Evolutionary conservation across 2,329 filamentous ascomycete species (phyloP), one percentile per base, ranked within the genome.

Genomic region (Dactylellina haptotyla): DNA sequence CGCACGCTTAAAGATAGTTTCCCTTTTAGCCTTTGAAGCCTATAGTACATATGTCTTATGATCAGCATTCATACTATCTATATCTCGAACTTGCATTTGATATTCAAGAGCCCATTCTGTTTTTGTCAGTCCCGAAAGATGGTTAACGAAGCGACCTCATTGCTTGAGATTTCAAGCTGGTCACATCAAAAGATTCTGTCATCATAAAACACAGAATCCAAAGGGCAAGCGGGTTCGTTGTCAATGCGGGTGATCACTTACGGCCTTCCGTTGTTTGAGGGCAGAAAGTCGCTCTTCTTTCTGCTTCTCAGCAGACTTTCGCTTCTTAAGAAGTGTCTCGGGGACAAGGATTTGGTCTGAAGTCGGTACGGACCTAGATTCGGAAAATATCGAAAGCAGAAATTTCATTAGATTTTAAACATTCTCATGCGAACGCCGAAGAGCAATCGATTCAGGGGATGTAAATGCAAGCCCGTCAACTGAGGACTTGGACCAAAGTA

Each of bases 261-360:
- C 95, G 87, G 92, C 87, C 87, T 95, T 95, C 84, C 89, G 91
- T 87, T 96, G 91, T 84, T 93, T 87, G 78, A 88, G 83, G 81
- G 91, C 91, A 78, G 90, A 87, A 79, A 87, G 84, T 83, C 89
- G 90, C 85, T 94, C 91, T 84, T 95, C 93, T 84, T 93, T 91
- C 83, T 93, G 93, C 89, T 97, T 97, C 89, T 99, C 95, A 87
- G 97, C 94, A 84, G 89, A 92, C 93, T 99, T 99, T 87, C 95
- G 92, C 92, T 99, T 99, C 91, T 99, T 99, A 84, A 99, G 89
- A 82, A 99, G 92, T 81, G 95, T 99, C 92, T 99, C 95, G 80
- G 95, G 95, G 83, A 98, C 92, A 83, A 98, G 87, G 83, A 99
- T 89, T 84, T 98, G 91, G 84, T 97, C 92, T 84, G 93, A 85